These are phyloP conservation scores for Pulveroboletus sp. DNA, from an alignment of 768 basidiomycete species.

Conservation along the genomic window DNA sequence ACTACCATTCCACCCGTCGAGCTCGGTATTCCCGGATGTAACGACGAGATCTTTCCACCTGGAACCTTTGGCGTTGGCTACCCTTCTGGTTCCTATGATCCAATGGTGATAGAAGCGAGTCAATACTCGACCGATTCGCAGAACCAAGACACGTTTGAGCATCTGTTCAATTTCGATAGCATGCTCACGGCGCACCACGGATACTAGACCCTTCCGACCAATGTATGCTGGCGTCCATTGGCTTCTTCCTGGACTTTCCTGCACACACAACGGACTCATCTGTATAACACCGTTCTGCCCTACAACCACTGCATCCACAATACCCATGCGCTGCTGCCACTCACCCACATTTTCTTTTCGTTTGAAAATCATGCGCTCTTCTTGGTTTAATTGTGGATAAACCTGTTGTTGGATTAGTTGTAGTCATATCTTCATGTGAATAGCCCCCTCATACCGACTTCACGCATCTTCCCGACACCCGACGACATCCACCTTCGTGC, in stretches of 20 bases:
- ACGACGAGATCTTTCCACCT: conserved; percentile 20
- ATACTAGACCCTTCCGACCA: conserved; percentile 28
- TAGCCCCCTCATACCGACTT: conserved; percentile 25
- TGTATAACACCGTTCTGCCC: conserved; percentile 27
- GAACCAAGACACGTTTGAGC: conserved; percentile 34
- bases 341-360: conserved; percentile 7
- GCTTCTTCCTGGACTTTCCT: conserved; percentile 24
- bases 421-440: conserved; percentile 31
- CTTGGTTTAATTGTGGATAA: conserved; percentile 35
- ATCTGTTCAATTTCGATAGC: conserved; percentile 34
- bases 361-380: conserved; percentile 15
- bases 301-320: conserved; percentile 25
- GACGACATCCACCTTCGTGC: conserved; percentile 8
- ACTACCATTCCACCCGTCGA: conserved; percentile 61
- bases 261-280: conserved; percentile 25
- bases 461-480: conserved; percentile 9
- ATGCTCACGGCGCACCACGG: conserved; percentile 32
- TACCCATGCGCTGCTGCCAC: conserved; percentile 29
- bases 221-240: conserved; percentile 36
- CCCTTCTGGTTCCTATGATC: conserved; percentile 21
- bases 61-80: conserved; percentile 20
- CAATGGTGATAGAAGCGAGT: conserved; percentile 26
- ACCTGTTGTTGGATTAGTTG: conserved; percentile 34
- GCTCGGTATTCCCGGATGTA: conserved; percentile 49
- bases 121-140: conserved; percentile 29